Percentiles rank a stretch among this genome's conserved stretches.
phyloP scores from a whole-genome alignment of 2,329 filamentous ascomycete species.

The Venturia carpophila region DNA sequence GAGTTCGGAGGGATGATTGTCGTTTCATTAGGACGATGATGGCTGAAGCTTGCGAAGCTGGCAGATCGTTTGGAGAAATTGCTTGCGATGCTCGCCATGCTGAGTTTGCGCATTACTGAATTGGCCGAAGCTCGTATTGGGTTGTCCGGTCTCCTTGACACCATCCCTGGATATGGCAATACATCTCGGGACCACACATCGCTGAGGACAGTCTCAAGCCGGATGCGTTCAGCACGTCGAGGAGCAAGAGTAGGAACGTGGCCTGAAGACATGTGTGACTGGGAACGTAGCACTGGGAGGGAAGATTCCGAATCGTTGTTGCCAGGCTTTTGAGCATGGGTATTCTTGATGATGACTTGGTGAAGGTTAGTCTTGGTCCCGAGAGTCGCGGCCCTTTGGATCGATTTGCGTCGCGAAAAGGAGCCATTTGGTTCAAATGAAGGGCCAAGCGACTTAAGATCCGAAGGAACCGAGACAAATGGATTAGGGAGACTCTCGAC shows the following conservation, averaged over 20 bases:
- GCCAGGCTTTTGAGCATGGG: conserved; percentile 56
- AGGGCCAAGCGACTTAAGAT: conserved; percentile 66
- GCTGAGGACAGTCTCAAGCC: conserved; percentile 63
- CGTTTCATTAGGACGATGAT: conserved; percentile 31
- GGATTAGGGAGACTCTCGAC: conserved; percentile 41
- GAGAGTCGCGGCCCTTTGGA: conserved; percentile 69
- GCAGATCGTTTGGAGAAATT: conserved; percentile 66
- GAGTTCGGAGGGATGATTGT: conserved; percentile 22
- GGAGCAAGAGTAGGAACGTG: conserved; percentile 65
- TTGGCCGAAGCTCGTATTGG: conserved; percentile 72
- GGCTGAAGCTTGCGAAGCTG: conserved; percentile 43
- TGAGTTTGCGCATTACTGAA: conserved; percentile 80
- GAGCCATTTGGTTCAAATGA: conserved; percentile 65
- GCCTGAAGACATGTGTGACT: conserved; percentile 60
- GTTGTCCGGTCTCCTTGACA: conserved; percentile 57
- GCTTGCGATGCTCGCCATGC: conserved; percentile 68
- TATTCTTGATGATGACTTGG: conserved; percentile 83
- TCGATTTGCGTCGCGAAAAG: conserved; percentile 61
- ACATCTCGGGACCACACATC: conserved; percentile 80
- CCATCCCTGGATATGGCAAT: conserved; percentile 78
- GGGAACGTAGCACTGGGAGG: conserved; percentile 64
- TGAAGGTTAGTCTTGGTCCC: conserved; percentile 59
- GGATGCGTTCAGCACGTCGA: conserved; percentile 64
- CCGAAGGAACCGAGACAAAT: conserved; percentile 45
- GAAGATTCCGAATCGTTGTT: conserved; percentile 39